Evolutionary conservation across 2,329 filamentous ascomycete species (phyloP).

Genomic region (Chrysoporthe deuterocubensis): DNA sequence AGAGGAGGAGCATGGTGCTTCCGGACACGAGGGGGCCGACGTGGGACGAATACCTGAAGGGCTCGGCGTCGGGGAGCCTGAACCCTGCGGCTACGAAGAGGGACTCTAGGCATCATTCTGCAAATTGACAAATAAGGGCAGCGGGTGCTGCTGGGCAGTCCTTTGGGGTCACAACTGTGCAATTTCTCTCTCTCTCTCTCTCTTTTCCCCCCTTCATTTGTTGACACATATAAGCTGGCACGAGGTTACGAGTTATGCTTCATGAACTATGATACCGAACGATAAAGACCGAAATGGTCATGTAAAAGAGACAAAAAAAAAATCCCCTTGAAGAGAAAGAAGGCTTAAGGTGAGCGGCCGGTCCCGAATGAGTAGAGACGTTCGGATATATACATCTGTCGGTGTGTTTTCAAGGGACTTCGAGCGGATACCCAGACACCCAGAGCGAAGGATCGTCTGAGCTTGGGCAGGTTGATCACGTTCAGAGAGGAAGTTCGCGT

Average conservation of each 20-base stretch:
- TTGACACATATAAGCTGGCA: conserved; percentile 3
- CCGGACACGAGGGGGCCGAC: conserved; percentile 36
- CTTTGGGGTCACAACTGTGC: background rate
- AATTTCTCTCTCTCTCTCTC: background rate
- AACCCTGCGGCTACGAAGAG: conserved; percentile 20
- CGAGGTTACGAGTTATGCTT: conserved; percentile 1
- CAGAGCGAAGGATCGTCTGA: background rate
- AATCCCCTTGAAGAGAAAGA: background rate
- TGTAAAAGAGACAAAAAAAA: background rate
- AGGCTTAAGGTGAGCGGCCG: background rate
- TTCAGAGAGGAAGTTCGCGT: background rate
- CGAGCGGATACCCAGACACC: background rate
- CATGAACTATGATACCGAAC: background rate
- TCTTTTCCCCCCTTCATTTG: background rate
- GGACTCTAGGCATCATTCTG: conserved; percentile 15
- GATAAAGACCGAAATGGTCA: background rate
- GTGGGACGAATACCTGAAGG: conserved; percentile 38
- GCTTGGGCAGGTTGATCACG: background rate
- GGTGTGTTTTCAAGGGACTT: background rate
- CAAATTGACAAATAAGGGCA: background rate
- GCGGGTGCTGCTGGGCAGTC: no score
- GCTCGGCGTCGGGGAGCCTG: conserved; percentile 24
- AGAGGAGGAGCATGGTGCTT: conserved; percentile 27
- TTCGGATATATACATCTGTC: background rate
- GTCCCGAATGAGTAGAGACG: background rate